These are phyloP conservation scores for Aphanomyces euteiches DNA, from an alignment of 352 stramenopile genomes.

Conservation along the genomic window DNA sequence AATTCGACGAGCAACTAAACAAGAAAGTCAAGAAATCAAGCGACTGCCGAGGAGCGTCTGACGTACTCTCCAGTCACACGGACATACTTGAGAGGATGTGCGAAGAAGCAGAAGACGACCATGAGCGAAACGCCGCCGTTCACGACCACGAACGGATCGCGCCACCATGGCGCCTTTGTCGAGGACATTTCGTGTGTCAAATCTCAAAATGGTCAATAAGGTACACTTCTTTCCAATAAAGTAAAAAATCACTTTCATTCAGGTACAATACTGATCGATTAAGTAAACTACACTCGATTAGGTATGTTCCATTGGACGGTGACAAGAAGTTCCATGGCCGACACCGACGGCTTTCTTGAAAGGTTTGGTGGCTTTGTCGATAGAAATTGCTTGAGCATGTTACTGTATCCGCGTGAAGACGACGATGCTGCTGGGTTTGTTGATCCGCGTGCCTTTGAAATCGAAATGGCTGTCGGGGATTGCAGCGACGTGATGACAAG, in stretches of 20 bases:
- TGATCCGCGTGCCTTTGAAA: conserved; percentile 56
- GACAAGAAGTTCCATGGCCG: too few relatives aligned
- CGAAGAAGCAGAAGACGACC: conserved; percentile 49
- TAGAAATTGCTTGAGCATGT: too few relatives aligned
- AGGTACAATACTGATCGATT: too few relatives aligned
- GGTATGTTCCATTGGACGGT: too few relatives aligned
- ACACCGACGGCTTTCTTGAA: too few relatives aligned
- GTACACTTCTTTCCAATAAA: neutral
- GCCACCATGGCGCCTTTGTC: neutral
- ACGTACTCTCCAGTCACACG: conserved; percentile 68
- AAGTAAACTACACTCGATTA: too few relatives aligned
- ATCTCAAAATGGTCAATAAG: neutral
- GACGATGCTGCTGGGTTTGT: conserved; percentile 55
- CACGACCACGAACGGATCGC: conserved; percentile 39
- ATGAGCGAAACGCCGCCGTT: conserved; percentile 59
- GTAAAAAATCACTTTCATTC: too few relatives aligned
- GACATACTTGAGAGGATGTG: conserved; percentile 64
- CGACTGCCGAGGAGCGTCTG: neutral
- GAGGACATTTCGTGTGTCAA: neutral
- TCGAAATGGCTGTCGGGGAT: conserved; percentile 55
- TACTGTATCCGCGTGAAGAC: too few relatives aligned
- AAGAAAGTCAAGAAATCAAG: neutral
- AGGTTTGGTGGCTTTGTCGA: too few relatives aligned
- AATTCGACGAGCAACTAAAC: conserved; percentile 64
- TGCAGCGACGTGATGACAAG: conserved; percentile 26